Percentiles rank a stretch among this genome's conserved stretches.
Evolutionary conservation across 495 filamentous ascomycete species (phyloP).

Genomic region (Tirmania nivea): DNA sequence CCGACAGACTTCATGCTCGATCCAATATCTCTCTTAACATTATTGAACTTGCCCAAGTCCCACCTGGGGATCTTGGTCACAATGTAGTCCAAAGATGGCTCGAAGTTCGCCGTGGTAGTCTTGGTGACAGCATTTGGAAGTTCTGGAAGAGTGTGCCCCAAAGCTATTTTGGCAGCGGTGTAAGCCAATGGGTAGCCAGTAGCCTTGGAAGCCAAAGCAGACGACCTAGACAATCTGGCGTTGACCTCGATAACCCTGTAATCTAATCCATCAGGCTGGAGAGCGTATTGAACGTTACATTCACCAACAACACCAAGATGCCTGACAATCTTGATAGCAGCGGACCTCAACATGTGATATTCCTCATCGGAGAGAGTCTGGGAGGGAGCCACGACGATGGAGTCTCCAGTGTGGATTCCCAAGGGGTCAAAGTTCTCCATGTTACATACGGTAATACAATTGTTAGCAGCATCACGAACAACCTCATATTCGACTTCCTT

Average conservation of each 20-base stretch:
- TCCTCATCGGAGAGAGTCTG: conserved; percentile 94
- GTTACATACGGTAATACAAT: conserved; percentile 98
- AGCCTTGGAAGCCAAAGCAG: conserved; percentile 88
- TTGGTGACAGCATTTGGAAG: conserved; percentile 93
- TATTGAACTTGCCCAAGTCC: conserved; percentile 96
- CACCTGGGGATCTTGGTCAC: conserved; percentile 96
- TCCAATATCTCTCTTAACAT: conserved; percentile 92
- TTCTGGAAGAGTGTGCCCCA: conserved; percentile 84
- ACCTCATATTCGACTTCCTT: conserved; percentile 98
- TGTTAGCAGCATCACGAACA: conserved; percentile 79
- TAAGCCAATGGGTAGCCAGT: conserved; percentile 95
- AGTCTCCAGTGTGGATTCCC: conserved; percentile 91
- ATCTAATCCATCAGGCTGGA: conserved; percentile 84
- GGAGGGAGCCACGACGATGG: conserved; percentile 85
- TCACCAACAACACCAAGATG: conserved; percentile 92
- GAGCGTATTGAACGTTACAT: conserved; percentile 94
- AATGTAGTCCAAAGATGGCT: conserved; percentile 89
- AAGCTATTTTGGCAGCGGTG: conserved; percentile 88
- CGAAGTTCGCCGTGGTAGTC: conserved; percentile 96
- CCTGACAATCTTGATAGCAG: conserved; percentile 87
- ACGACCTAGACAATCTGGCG: conserved; percentile 87
- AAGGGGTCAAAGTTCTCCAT: conserved; percentile 99
- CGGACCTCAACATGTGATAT: conserved; percentile 95
- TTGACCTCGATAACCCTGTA: conserved; percentile 98
- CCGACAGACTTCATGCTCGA: conserved; percentile 97